Percentiles rank a stretch among this genome's conserved stretches.
Conservation (phyloP, 768 basidiomycete genomes). For the Clitopilus hobsonii region DNA sequence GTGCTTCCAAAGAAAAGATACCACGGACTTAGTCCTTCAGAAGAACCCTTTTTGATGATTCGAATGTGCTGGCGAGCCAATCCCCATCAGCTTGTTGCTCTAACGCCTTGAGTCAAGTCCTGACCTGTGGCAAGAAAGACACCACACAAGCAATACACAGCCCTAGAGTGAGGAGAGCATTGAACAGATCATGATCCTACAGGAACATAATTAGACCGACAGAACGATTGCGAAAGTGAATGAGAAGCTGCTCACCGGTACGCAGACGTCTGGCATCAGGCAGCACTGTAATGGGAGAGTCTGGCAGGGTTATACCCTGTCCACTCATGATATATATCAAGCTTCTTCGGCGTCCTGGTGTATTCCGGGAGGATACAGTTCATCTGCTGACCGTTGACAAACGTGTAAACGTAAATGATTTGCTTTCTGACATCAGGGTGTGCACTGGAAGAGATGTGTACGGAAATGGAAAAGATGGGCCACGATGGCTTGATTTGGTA, state of each 20-base stretch:
- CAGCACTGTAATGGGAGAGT: too few relatives aligned
- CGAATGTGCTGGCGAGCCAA: constrained; percentile 54
- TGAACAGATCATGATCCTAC: constrained; percentile 72
- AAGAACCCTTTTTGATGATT: constrained; percentile 73
- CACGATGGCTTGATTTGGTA: too few relatives aligned
- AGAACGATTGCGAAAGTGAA: neutral
- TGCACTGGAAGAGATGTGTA: too few relatives aligned
- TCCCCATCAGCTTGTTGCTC: neutral
- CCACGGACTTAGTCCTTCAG: constrained; percentile 89
- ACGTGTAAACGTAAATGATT: too few relatives aligned
- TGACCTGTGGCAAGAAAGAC: constrained; percentile 82
- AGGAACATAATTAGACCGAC: neutral
- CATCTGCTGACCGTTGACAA: too few relatives aligned
- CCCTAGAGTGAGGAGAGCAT: constrained; percentile 54
- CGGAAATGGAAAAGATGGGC: too few relatives aligned
- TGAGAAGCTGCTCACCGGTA: neutral
- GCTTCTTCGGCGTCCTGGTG: too few relatives aligned
- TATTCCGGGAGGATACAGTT: too few relatives aligned
- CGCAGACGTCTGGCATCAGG: neutral
- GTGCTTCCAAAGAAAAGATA: constrained; percentile 87
- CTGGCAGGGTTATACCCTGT: too few relatives aligned
- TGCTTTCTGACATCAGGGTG: too few relatives aligned
- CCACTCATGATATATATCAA: too few relatives aligned
- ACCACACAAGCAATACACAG: constrained; percentile 73
- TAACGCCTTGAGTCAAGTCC: constrained; percentile 10